A percentile compares a stretch with the other conserved stretches of the same genome.
These are phyloP conservation scores for Lathyrus oleraceus DNA, from an alignment of 306 rosid species.

Conservation along the genomic window DNA sequence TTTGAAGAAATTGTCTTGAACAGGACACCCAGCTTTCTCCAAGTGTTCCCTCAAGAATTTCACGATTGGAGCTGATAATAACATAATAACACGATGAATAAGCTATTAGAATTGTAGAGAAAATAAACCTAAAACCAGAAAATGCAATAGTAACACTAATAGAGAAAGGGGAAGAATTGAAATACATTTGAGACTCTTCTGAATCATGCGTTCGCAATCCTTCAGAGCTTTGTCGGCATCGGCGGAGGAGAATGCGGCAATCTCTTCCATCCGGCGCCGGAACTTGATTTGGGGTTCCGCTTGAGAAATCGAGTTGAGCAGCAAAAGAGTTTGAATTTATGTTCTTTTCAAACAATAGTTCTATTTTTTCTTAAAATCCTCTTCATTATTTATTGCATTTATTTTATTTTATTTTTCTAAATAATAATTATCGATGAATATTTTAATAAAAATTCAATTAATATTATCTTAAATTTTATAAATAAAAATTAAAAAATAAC, in stretches of 20 bases:
- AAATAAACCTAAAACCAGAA: background rate
- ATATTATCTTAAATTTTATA: no score
- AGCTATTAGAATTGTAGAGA: background rate
- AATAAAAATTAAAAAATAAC: no score
- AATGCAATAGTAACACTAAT: background rate
- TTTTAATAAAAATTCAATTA: no score
- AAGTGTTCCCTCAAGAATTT: slow-evolving; percentile 63
- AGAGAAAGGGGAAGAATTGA: background rate
- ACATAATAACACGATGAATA: background rate
- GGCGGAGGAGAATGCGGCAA: slow-evolving; percentile 1
- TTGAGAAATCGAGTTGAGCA: background rate
- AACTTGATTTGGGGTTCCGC: background rate
- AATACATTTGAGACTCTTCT: slow-evolving; percentile 59
- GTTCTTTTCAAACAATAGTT: no score
- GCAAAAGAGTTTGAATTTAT: no score
- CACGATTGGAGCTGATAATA: slow-evolving; percentile 63
- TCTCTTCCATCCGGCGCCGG: slow-evolving; percentile 22
- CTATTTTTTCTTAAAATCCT: no score
- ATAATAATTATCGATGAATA: no score
- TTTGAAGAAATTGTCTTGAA: slow-evolving; percentile 60
- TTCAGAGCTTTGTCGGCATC: slow-evolving; percentile 44
- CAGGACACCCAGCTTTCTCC: slow-evolving; percentile 72
- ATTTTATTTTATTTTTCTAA: no score
- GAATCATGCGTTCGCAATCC: slow-evolving; percentile 72
- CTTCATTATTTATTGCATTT: no score